Conservation (phyloP, 371 early-diverging fungal species). For the Mucor saturninus region DNA sequence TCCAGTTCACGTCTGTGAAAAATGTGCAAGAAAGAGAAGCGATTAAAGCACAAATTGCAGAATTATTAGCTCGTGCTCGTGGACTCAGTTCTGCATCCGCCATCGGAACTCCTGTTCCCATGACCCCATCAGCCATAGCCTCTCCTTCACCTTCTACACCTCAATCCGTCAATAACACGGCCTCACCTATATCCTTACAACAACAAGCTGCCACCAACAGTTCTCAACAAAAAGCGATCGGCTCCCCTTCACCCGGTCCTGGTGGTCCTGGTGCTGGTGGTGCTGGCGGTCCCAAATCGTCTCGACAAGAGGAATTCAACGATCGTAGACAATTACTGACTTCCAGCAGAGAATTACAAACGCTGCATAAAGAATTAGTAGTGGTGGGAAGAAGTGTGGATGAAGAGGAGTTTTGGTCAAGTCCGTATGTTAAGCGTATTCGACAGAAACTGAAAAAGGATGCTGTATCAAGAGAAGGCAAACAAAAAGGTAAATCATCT, state of each 20-base stretch:
- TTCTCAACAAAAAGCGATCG: not conserved
- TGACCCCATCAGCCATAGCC: slow-evolving; percentile 17
- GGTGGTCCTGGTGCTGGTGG: no score
- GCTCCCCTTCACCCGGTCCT: slow-evolving; percentile 14
- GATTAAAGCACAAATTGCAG: slow-evolving; percentile 60
- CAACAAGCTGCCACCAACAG: slow-evolving; percentile 15
- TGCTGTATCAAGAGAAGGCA: slow-evolving; percentile 68
- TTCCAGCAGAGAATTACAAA: slow-evolving; percentile 70
- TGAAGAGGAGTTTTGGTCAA: slow-evolving; percentile 94
- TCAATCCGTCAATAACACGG: not conserved
- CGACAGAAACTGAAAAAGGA: slow-evolving; percentile 72
- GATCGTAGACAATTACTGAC: slow-evolving; percentile 67
- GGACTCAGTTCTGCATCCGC: slow-evolving; percentile 21
- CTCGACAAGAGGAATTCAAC: slow-evolving; percentile 61
- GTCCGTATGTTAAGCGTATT: slow-evolving; percentile 64
- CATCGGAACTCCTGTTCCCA: slow-evolving; percentile 24
- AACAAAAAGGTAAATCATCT: slow-evolving; percentile 86
- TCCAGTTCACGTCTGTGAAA: slow-evolving; percentile 58
- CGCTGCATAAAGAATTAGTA: slow-evolving; percentile 83
- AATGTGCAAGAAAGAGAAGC: slow-evolving; percentile 60
- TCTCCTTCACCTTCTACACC: slow-evolving; percentile 21
- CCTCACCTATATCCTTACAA: slow-evolving; percentile 12
- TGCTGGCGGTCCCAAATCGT: slow-evolving; percentile 20
- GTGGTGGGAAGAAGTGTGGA: slow-evolving; percentile 68
- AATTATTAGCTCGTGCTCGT: slow-evolving; percentile 49